Evolutionary conservation across 768 basidiomycete species (phyloP).

Genomic region (Basidioascus undulatus): DNA sequence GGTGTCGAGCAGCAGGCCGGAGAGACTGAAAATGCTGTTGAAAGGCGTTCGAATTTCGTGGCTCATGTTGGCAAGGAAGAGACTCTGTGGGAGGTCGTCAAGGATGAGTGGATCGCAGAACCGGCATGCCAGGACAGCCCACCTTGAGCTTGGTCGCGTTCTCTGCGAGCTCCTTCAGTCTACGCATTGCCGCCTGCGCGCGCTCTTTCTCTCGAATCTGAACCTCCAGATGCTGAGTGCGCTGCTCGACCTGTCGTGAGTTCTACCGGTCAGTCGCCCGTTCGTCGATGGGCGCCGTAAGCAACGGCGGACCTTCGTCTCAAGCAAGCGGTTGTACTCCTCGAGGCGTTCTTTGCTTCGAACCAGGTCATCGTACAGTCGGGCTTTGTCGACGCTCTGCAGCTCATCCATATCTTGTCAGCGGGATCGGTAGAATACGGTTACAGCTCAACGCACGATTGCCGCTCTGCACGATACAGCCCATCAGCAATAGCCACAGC

Average conservation of each 20-base stretch:
- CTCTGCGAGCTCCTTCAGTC: constrained; percentile 8
- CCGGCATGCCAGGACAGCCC: background rate
- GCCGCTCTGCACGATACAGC: too few species aligned
- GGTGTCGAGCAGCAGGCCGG: constrained; percentile 6
- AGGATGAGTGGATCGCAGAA: background rate
- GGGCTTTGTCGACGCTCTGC: constrained; percentile 8
- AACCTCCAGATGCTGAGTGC: constrained; percentile 1
- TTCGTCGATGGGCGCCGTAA: too few species aligned
- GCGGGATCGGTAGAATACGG: too few species aligned
- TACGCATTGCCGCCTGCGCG: constrained; percentile 8
- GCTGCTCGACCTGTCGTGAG: too few species aligned
- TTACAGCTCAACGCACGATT: too few species aligned
- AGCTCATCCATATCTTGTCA: constrained; percentile 5
- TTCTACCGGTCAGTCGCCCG: too few species aligned
- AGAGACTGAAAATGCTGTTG: constrained; percentile 9
- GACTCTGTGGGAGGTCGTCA: background rate
- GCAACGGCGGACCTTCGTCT: constrained; percentile 6
- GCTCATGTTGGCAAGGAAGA: background rate
- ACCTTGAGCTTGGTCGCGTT: constrained; percentile 8
- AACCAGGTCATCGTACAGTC: constrained; percentile 6
- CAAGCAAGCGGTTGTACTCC: constrained; percentile 7
- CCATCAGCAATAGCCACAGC: too few species aligned
- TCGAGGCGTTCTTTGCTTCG: constrained; percentile 6
- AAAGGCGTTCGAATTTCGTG: constrained; percentile 9
- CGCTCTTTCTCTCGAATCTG: constrained; percentile 8